Base-by-base conservation (phyloP, 768 basidiomycete species). In the Russula virescens region DNA sequence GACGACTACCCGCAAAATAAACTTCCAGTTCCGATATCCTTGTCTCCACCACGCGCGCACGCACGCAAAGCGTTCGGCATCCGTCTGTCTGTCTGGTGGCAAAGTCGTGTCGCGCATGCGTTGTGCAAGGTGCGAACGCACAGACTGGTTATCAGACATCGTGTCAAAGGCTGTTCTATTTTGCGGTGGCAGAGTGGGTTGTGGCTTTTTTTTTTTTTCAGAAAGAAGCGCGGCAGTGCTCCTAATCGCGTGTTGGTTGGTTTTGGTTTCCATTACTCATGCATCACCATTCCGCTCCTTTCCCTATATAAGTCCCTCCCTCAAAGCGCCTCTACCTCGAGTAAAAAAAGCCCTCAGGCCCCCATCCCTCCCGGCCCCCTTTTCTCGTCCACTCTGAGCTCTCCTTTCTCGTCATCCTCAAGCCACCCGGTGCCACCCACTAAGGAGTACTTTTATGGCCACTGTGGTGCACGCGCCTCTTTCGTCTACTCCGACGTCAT, bases 381-480 rank as follows among this genome's bases (percentile, higher is more conserved):
- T 42, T 43, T 31, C 28, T 21, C 1, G n/a, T 53, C 52, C 35
- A 16, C 11, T 48, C 35, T n/a, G 4, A 50, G 25, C 5, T 6
- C 62, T 46, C 46, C 14, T 38, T 31, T 31, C 31, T 31, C 31
- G 31, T 31, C 31, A 8, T 31, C 34, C 10, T 28, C 7, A 19
- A 50, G n/a, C 35, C 42, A 7, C 28, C 46, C 8, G 25, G 25
- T 45, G 42, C 43, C 55, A 16, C 1, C 38, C n/a, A 26, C 8
- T n/a, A 19, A n/a, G n/a, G n/a, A n/a, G n/a, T n/a, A n/a, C 49
- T n/a, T 14, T 40, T 14, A 62, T 56, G 63, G 58, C 63, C 47
- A 55, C 58, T 8, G 47, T 52, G 7, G 25, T 60, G 53, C 63
- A 64, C 58, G 47, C 58, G n/a, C 23, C 38, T 14, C 38, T 48